Evolutionary conservation across 495 filamentous ascomycete species (phyloP), one percentile per base, ranked within the genome.

Genomic region (Eremomyces bilateralis): DNA sequence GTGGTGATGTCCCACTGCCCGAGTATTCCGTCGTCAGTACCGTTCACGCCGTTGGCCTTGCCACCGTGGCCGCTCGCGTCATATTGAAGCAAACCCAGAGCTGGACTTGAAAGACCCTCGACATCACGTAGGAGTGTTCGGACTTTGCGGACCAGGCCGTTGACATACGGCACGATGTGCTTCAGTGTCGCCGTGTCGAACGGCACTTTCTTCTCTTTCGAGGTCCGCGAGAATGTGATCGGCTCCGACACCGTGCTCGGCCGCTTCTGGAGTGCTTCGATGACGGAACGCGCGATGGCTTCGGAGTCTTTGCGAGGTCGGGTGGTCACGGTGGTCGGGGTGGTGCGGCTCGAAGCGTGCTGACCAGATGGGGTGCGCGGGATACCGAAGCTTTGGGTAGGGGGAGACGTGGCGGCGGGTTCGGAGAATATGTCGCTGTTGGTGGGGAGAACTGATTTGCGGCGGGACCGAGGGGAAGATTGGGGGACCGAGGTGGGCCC

Each of bases 181-280:
- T 74, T 72, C 15, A 94, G 68, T 38, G 80, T 90, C 21, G 76
- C 80, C 6, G 82, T 92, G 48, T 92, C 83, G 43, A 94, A 94
- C 11, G 80, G 79, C 21, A 92, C 70, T 51, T 90, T 90, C 41
- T 76, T 75, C 29, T 69, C 17, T 32, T 11, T 16, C 17, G 30
- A 6, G 10, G 6, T 8, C 30, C 6, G 10, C 18, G 30, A 8
- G 8, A 22, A 15, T 20, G 16, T 20, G 4, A 19, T 16, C 55
- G 8, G 69, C 53, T 13, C 63, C 52, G 30, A 57, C 53, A 5
- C 58, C 45, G 15, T 59, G 43, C 13, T 61, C 8, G 24, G 24
- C 24, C 24, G 24, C 8, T 77, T 66, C 52, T 83, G 73, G 53
- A 94, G 74, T 20, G 73, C 70, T 53, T 88, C 77, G 45, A 92